Percentiles rank a stretch among this genome's conserved stretches.
These are phyloP conservation scores for Flaveria ramosissima DNA, from an alignment of 129 eudicot species.

Conservation along the genomic window DNA sequence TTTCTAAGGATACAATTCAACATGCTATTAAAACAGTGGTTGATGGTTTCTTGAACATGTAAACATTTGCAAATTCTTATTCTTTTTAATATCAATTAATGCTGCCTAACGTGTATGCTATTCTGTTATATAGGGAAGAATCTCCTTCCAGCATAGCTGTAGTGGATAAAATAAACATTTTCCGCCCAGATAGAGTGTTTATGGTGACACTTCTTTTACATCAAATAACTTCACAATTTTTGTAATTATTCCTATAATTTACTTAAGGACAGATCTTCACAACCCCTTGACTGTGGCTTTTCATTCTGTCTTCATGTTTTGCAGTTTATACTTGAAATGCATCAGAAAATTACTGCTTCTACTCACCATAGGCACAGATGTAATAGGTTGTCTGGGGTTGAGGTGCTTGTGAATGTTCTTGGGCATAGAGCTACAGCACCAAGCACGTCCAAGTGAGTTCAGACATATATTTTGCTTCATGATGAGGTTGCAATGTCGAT, in stretches of 20 bases:
- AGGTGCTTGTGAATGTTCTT: constrained; percentile 81
- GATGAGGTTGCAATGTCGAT: neutral
- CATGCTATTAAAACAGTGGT: constrained; percentile 81
- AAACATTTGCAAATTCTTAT: constrained; percentile 3
- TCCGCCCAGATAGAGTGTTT: constrained; percentile 96
- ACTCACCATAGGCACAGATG: constrained; percentile 71
- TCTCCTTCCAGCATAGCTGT: constrained; percentile 48
- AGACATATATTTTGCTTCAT: constrained; percentile 13
- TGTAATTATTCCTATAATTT: constrained; percentile 19
- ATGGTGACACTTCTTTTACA: constrained; percentile 46
- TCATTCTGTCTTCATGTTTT: constrained; percentile 23
- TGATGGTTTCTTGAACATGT: constrained; percentile 92
- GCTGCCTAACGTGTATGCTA: constrained; percentile 13
- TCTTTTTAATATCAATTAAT: neutral
- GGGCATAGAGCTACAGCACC: constrained; percentile 81
- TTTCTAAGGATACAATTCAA: constrained; percentile 60
- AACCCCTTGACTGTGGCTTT: constrained; percentile 22
- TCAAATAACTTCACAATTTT: neutral
- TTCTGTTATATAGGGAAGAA: constrained; percentile 59
- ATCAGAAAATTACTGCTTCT: constrained; percentile 85
- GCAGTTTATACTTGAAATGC: constrained; percentile 89
- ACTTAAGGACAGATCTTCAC: neutral
- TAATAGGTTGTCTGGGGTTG: constrained; percentile 80
- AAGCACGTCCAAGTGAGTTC: constrained; percentile 80
- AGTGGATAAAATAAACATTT: constrained; percentile 83